Percentiles rank a stretch among this genome's conserved stretches.
Evolutionary conservation across 2,329 filamentous ascomycete genomes (phyloP).

Genomic region (Rhynchosporium agropyri): DNA sequence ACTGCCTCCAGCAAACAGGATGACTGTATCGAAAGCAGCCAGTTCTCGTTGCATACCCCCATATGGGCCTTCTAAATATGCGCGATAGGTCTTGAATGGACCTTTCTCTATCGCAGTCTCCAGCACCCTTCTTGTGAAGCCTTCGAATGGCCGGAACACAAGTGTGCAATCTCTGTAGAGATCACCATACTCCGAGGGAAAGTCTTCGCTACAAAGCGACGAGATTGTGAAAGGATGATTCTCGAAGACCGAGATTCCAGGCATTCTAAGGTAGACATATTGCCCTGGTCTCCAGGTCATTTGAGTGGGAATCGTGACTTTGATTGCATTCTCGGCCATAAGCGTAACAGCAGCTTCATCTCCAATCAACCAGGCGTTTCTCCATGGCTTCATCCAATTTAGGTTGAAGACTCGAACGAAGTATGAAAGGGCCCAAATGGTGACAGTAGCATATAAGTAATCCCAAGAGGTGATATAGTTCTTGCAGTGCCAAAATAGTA

Average conservation of each 20-base stretch:
- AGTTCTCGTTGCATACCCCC: slow-evolving; percentile 91
- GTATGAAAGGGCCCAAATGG: slow-evolving; percentile 78
- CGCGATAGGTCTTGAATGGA: slow-evolving; percentile 87
- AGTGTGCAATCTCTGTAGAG: slow-evolving; percentile 86
- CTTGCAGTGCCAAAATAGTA: slow-evolving; percentile 95
- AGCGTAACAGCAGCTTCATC: slow-evolving; percentile 90
- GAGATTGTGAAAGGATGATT: slow-evolving; percentile 97
- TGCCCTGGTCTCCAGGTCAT: slow-evolving; percentile 93
- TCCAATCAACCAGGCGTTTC: slow-evolving; percentile 80
- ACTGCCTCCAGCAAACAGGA: slow-evolving; percentile 90
- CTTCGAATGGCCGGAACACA: slow-evolving; percentile 88
- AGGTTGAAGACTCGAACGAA: slow-evolving; percentile 76
- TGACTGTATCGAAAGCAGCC: slow-evolving; percentile 89
- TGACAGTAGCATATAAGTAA: slow-evolving; percentile 81
- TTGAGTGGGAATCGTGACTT: slow-evolving; percentile 90
- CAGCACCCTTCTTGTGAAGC: slow-evolving; percentile 86
- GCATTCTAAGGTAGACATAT: slow-evolving; percentile 93
- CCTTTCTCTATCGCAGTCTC: slow-evolving; percentile 82
- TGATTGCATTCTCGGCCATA: slow-evolving; percentile 91
- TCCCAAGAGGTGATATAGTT: slow-evolving; percentile 90
- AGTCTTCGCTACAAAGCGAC: slow-evolving; percentile 89
- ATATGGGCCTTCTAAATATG: slow-evolving; percentile 92
- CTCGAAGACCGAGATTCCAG: slow-evolving; percentile 84
- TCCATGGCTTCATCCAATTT: slow-evolving; percentile 85
- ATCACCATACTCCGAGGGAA: slow-evolving; percentile 88